Conservation (phyloP, 1,139 yeast species). For the Yarrowia galli region DNA sequence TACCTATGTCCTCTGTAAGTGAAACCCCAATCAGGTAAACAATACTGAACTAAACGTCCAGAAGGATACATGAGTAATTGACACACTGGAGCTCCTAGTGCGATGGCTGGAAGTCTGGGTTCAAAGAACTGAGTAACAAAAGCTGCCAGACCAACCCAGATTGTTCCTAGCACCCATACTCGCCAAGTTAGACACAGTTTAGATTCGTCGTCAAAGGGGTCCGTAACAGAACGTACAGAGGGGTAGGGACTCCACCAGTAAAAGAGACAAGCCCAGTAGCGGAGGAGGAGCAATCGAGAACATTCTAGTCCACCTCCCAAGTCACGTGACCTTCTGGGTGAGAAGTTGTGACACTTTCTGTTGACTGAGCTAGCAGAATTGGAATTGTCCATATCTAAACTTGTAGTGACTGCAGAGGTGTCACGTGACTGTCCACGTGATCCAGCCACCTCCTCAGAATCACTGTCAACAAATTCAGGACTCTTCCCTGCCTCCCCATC, state of each 20-base stretch:
- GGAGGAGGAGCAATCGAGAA: not conserved
- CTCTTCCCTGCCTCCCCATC: too few relatives aligned
- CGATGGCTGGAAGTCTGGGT: slow-evolving; percentile 61
- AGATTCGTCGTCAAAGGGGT: slow-evolving; percentile 54
- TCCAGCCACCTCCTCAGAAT: too few relatives aligned
- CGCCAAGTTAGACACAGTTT: slow-evolving; percentile 62
- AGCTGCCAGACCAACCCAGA: slow-evolving; percentile 64
- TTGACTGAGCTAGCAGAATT: too few relatives aligned
- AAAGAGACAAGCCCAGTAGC: slow-evolving; percentile 4
- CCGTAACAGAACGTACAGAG: slow-evolving; percentile 66
- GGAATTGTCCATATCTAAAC: too few relatives aligned
- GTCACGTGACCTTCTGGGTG: too few relatives aligned
- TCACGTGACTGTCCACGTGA: too few relatives aligned
- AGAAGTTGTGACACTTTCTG: too few relatives aligned
- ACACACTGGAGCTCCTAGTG: slow-evolving; percentile 57
- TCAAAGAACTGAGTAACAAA: slow-evolving; percentile 65
- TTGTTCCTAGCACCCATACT: slow-evolving; percentile 61
- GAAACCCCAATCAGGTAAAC: slow-evolving; percentile 62
- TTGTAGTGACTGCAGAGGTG: too few relatives aligned
- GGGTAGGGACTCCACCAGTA: slow-evolving; percentile 57
- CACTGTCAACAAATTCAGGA: too few relatives aligned
- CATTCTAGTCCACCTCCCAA: too few relatives aligned
- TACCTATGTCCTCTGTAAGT: slow-evolving; percentile 52
- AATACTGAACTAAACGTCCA: slow-evolving; percentile 52
- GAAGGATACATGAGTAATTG: slow-evolving; percentile 67